Evolutionary conservation across 2,329 filamentous ascomycete genomes (phyloP).

Genomic region (Ophiostoma perfectum): DNA sequence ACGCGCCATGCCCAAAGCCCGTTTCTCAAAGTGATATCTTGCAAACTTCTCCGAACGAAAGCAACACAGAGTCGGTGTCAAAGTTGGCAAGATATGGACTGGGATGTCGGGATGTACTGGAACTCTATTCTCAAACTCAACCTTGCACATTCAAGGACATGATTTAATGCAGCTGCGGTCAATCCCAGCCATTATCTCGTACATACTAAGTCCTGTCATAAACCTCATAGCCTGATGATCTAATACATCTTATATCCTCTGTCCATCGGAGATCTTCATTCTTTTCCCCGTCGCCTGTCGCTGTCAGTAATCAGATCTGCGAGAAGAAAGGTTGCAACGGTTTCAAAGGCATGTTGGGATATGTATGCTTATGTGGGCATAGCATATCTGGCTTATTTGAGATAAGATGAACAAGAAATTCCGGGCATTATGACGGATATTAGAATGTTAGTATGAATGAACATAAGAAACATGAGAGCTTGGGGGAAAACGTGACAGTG

Average conservation of each 20-base stretch:
- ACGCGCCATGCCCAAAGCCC: neutral
- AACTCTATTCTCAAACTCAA: neutral
- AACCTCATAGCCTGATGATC: too few relatives aligned
- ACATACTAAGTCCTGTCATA: too few relatives aligned
- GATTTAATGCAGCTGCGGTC: neutral
- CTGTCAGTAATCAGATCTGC: conserved; percentile 4
- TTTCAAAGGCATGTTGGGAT: conserved; percentile 1
- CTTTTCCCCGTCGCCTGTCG: neutral
- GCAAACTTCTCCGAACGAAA: too few relatives aligned
- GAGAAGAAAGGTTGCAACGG: neutral
- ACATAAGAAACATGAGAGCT: neutral
- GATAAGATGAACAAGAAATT: neutral
- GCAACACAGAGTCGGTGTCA: too few relatives aligned
- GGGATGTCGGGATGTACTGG: neutral
- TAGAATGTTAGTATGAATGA: neutral
- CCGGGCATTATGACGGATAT: neutral
- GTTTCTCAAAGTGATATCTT: too few relatives aligned
- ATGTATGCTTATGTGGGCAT: neutral
- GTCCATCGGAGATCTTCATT: neutral
- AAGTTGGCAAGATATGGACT: neutral
- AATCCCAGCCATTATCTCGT: neutral
- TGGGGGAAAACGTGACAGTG: neutral
- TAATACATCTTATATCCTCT: neutral
- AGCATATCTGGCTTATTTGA: neutral
- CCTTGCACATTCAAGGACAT: neutral